Evolutionary conservation across 1,284 basidiomycete genomes (phyloP).

Genomic region (Ustilago bromivora): DNA sequence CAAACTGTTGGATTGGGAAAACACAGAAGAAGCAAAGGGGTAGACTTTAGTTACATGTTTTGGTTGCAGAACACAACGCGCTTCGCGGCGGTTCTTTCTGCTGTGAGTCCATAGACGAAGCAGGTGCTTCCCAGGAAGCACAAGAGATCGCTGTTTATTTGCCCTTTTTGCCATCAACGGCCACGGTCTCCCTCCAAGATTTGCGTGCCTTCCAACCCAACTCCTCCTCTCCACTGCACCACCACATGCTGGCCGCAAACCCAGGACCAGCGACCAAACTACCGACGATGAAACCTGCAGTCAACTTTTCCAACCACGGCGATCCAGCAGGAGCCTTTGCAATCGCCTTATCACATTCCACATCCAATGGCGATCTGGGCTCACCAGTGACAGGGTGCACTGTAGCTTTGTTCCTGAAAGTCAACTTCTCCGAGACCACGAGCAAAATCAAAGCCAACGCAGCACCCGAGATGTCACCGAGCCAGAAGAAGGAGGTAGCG

Average conservation of each 20-base stretch:
- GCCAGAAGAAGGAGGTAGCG: conserved; percentile 42
- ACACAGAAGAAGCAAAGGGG: background rate
- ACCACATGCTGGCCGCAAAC: conserved; percentile 55
- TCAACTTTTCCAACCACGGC: conserved; percentile 49
- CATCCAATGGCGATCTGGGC: conserved; percentile 32
- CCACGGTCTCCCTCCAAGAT: conserved; percentile 52
- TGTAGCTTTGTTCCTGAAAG: conserved; percentile 35
- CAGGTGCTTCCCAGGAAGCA: no score
- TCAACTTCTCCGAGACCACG: conserved; percentile 38
- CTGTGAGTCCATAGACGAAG: no score
- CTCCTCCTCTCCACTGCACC: conserved; percentile 59
- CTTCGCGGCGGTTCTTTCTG: background rate
- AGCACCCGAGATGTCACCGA: conserved; percentile 41
- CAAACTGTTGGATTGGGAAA: background rate
- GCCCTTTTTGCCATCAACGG: conserved; percentile 52
- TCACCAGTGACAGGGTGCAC: conserved; percentile 42
- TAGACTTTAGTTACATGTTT: background rate
- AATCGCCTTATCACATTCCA: conserved; percentile 57
- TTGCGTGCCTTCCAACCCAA: conserved; percentile 55
- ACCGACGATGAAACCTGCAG: conserved; percentile 28
- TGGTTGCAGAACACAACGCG: background rate
- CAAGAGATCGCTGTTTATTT: conserved; percentile 13
- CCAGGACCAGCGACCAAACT: conserved; percentile 45
- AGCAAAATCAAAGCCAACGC: conserved; percentile 23
- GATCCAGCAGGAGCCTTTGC: conserved; percentile 49